Evolutionary conservation across 139 green algal species (phyloP).

Genomic region (Pseudopediastrum boryanum): DNA sequence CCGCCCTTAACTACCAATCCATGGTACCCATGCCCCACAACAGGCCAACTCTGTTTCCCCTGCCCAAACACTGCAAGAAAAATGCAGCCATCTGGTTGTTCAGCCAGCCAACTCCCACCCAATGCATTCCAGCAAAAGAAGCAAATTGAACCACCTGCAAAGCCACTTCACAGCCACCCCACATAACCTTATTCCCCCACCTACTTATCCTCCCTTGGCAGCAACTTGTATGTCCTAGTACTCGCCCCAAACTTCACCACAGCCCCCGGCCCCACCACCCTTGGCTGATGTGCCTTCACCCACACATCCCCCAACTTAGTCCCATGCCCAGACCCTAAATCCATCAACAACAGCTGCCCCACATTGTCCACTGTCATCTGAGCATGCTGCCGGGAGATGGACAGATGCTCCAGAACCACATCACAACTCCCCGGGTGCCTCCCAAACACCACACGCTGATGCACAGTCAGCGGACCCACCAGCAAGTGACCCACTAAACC

Average conservation of each 20-base stretch:
- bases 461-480: conserved; percentile 49
- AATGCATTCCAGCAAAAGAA: too few relatives aligned
- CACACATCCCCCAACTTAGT: conserved; percentile 80
- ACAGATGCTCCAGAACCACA: conserved; percentile 75
- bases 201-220: neutral
- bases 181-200: too few relatives aligned
- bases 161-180: too few relatives aligned
- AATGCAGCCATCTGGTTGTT: too few relatives aligned
- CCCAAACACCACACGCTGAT: conserved; percentile 71
- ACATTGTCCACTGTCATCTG: conserved; percentile 50
- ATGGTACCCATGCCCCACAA: too few relatives aligned
- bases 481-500: conserved; percentile 61
- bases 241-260: conserved; percentile 64
- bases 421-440: conserved; percentile 45
- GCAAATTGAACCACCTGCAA: too few relatives aligned
- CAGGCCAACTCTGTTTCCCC: too few relatives aligned
- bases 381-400: conserved; percentile 71
- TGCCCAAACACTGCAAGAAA: too few relatives aligned
- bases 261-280: conserved; percentile 49
- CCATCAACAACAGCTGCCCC: conserved; percentile 63
- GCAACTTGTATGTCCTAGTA: conserved; percentile 56
- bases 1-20: too few relatives aligned
- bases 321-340: conserved; percentile 71
- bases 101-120: too few relatives aligned
- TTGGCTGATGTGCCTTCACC: conserved; percentile 63